Evolutionary conservation across 2,329 filamentous ascomycete species (phyloP).

Genomic region (Simplicillium sp.): DNA sequence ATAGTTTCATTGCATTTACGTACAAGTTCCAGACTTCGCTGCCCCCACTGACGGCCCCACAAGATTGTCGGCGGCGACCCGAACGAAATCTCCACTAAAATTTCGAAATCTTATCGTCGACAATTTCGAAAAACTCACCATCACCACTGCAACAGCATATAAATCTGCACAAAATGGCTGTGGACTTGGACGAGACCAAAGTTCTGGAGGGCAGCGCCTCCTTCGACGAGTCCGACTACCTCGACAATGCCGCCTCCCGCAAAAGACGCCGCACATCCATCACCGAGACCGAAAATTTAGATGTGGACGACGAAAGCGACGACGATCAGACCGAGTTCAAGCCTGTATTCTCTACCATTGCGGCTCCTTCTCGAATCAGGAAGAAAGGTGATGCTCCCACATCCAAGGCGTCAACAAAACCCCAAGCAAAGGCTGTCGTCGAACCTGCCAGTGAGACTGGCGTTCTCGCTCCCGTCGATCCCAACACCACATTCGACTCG

Average conservation of each 20-base stretch:
- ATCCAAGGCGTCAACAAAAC: constrained; percentile 6
- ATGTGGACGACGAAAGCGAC: constrained; percentile 12
- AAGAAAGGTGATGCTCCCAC: constrained; percentile 16
- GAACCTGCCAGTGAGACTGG: constrained; percentile 14
- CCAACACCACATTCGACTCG: constrained; percentile 58
- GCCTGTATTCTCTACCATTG: constrained; percentile 29
- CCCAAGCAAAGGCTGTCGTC: constrained; percentile 2
- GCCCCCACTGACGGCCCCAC: not conserved
- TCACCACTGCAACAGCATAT: constrained; percentile 6
- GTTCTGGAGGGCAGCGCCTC: not conserved
- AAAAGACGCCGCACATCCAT: constrained; percentile 33
- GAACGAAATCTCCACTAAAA: not conserved
- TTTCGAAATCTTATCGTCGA: not conserved
- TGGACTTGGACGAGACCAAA: constrained; percentile 1
- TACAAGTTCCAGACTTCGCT: not conserved
- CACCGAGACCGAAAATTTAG: constrained; percentile 5
- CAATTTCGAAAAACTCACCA: constrained; percentile 1
- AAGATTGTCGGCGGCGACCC: not conserved
- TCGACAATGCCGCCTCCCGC: constrained; percentile 33
- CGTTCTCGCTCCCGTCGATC: constrained; percentile 43
- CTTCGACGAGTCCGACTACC: constrained; percentile 37
- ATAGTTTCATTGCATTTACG: too few relatives aligned
- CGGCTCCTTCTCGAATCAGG: constrained; percentile 45
- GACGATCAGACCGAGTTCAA: constrained; percentile 18
- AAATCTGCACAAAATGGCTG: constrained; percentile 1